phyloP scores from a whole-genome alignment of 768 basidiomycete species.

The Mrakia hoshinonis region DNA sequence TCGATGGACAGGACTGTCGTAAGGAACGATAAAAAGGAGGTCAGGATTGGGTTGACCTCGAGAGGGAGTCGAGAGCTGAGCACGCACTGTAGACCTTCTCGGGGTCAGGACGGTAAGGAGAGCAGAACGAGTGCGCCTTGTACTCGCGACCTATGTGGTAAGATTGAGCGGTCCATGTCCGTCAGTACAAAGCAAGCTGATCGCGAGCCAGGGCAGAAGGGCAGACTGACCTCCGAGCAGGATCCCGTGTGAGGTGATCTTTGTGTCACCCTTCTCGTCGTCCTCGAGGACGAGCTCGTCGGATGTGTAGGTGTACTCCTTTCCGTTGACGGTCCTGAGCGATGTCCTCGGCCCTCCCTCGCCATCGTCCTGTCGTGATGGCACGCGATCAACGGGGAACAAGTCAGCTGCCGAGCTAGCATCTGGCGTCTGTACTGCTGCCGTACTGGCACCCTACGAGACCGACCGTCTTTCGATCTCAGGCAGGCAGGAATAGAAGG shows the following conservation, averaged over 20 bases:
- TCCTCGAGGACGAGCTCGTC: slow-evolving; percentile 81
- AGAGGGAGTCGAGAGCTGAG: background rate
- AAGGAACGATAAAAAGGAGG: background rate
- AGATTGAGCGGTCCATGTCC: background rate
- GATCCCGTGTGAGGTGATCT: slow-evolving; percentile 77
- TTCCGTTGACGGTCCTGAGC: slow-evolving; percentile 51
- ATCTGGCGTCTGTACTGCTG: background rate
- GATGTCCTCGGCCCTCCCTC: background rate
- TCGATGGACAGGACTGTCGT: slow-evolving; percentile 76
- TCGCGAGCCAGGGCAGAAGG: background rate
- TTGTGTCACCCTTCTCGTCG: slow-evolving; percentile 78
- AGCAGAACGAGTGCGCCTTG: slow-evolving; percentile 80
- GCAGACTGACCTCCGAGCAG: slow-evolving; percentile 64
- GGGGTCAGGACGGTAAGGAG: slow-evolving; percentile 67
- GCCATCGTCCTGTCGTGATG: background rate
- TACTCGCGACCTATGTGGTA: slow-evolving; percentile 61
- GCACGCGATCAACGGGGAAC: background rate
- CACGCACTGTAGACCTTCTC: slow-evolving; percentile 58
- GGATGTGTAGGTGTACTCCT: slow-evolving; percentile 67
- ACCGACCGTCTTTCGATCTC: slow-evolving; percentile 30
- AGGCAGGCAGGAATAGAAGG: slow-evolving; percentile 33
- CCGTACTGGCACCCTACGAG: background rate
- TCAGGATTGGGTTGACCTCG: background rate
- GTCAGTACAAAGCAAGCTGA: background rate
- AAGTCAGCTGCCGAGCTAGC: background rate